phyloP scores from a whole-genome alignment of 2,329 filamentous ascomycete species.

The Xylaria sp. region DNA sequence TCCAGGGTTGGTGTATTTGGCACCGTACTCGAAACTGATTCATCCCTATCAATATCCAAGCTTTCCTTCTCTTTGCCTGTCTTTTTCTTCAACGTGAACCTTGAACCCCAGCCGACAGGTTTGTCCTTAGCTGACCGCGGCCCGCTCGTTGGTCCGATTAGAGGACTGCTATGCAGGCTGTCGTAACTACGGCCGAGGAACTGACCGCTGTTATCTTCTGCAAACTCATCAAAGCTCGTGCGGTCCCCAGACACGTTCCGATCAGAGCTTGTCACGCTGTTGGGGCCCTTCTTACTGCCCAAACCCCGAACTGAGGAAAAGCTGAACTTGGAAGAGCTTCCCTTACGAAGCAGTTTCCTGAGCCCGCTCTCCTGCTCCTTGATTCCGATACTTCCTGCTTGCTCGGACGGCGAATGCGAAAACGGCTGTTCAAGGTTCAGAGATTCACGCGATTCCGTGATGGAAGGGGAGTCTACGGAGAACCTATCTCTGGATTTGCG shows the following conservation, averaged over 20 bases:
- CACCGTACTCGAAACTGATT: slow-evolving; percentile 32
- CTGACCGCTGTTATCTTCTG: slow-evolving; percentile 47
- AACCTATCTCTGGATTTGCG: slow-evolving; percentile 62
- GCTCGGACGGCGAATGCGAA: slow-evolving; percentile 64
- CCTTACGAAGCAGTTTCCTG: slow-evolving; percentile 67
- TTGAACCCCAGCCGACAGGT: slow-evolving; percentile 54
- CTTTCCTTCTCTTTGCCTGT: slow-evolving; percentile 61
- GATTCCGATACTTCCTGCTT: slow-evolving; percentile 47
- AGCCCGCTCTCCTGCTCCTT: slow-evolving; percentile 64
- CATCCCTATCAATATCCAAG: slow-evolving; percentile 55
- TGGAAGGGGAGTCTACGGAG: slow-evolving; percentile 64
- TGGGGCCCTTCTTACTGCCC: slow-evolving; percentile 62
- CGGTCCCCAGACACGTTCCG: slow-evolving; percentile 61
- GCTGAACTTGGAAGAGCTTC: slow-evolving; percentile 69
- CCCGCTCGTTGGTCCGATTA: slow-evolving; percentile 58
- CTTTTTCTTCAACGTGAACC: slow-evolving; percentile 67
- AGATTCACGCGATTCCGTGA: slow-evolving; percentile 66
- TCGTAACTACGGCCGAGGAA: slow-evolving; percentile 59
- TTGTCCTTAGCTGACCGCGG: slow-evolving; percentile 48
- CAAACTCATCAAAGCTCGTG: slow-evolving; percentile 62
- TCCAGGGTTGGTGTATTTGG: slow-evolving; percentile 29
- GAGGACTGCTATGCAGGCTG: slow-evolving; percentile 62
- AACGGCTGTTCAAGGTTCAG: slow-evolving; percentile 59
- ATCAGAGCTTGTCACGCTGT: slow-evolving; percentile 63
- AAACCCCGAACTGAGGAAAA: slow-evolving; percentile 57